These are phyloP conservation scores for Ganoderma sinense DNA, from an alignment of 1,284 basidiomycete genomes.

Conservation along the genomic window DNA sequence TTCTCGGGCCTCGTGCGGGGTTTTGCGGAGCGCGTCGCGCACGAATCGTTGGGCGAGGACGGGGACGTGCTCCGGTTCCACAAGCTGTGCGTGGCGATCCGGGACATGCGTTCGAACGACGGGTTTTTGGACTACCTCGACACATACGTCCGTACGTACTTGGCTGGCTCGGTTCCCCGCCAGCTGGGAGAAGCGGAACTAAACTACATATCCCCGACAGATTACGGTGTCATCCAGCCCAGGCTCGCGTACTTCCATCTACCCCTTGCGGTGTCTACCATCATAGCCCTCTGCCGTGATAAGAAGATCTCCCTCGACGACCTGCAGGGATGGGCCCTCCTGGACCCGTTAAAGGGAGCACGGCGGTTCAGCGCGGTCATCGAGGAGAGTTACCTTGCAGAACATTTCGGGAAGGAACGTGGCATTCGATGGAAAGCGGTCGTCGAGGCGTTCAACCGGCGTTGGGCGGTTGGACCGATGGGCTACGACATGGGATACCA, in stretches of 20 bases:
- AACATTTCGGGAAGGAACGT: too few relatives aligned
- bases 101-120: background rate
- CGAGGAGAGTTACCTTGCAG: too few relatives aligned
- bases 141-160: background rate
- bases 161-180: background rate
- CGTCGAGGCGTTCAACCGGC: too few relatives aligned
- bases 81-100: background rate
- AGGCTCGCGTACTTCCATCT: background rate
- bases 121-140: background rate
- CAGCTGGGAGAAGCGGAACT: background rate
- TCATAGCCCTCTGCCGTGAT: background rate
- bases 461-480: too few relatives aligned
- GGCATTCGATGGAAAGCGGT: too few relatives aligned
- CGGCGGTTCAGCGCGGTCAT: background rate
- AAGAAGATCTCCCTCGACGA: background rate
- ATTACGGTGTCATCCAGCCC: background rate
- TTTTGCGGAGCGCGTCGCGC: background rate
- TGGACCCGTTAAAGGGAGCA: background rate
- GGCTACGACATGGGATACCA: background rate
- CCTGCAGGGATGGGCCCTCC: background rate
- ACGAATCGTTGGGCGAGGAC: background rate
- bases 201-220: background rate
- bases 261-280: background rate
- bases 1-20: background rate
- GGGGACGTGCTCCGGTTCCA: background rate